phyloP scores from a whole-genome alignment of 78 protist genomes.

The Polysphondylium violaceum region DNA sequence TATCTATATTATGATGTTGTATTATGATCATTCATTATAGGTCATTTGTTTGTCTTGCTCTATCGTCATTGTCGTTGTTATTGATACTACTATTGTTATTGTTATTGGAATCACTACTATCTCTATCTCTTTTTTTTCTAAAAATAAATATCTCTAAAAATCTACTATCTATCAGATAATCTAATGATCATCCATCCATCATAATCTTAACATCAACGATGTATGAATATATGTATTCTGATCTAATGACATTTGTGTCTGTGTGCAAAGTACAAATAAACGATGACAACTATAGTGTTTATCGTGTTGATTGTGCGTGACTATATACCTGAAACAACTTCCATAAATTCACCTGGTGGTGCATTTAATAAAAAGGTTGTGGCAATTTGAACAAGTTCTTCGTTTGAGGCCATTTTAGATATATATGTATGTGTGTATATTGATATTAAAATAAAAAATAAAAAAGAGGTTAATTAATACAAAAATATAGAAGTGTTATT shows the following conservation, averaged over 20 bases:
- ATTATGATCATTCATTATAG: not conserved
- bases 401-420: slow-evolving; percentile 78
- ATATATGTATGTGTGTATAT: not conserved
- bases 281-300: too few relatives aligned
- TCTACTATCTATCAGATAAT: too few relatives aligned
- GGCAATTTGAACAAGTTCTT: slow-evolving; percentile 76
- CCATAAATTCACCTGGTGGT: slow-evolving; percentile 89
- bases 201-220: too few relatives aligned
- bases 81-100: not conserved
- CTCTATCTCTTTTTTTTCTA: not conserved
- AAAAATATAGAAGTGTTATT: too few relatives aligned
- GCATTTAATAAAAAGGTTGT: slow-evolving; percentile 82
- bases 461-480: too few relatives aligned
- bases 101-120: not conserved
- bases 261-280: too few relatives aligned
- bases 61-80: too few relatives aligned
- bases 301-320: too few relatives aligned
- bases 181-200: too few relatives aligned
- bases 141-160: too few relatives aligned
- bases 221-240: too few relatives aligned
- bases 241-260: too few relatives aligned
- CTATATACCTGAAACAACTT: slow-evolving; percentile 83
- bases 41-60: not conserved
- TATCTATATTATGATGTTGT: not conserved
- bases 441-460: not conserved